Base-by-base conservation (phyloP, 2,329 filamentous ascomycete species). In the Microsporum audouinii region DNA sequence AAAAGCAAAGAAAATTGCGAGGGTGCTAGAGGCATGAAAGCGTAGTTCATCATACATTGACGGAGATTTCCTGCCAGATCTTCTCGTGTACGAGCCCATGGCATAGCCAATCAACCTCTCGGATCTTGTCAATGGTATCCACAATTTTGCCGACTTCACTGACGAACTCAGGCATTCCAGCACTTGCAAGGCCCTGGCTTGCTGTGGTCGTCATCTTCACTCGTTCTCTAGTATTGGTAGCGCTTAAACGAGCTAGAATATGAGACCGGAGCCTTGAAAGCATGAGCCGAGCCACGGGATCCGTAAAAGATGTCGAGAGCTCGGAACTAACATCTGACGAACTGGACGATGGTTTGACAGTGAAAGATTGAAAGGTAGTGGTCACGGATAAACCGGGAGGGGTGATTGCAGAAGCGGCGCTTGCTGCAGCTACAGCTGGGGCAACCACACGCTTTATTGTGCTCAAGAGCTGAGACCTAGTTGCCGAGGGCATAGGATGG, bases 91-190 rank as follows among this genome's bases (percentile, higher is more conserved):
- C 81, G 63, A 71, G 70, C 27, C 78, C 80, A 71, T 86, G 83
- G 47, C 77, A 77, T 65, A 78, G 78, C 72, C 82, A 79, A 68
- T 86, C 83, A 3, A 86, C 82, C 63, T 80, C 79, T 45, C 80
- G 77, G 3, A 86, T 74, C 65, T 79, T 79, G 64, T 80, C 77
- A 60, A 87, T 67, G 63, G 79, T 75, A 33, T 85, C 82, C 14
- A 84, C 83, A 55, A 86, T 75, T 47, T 80, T 78, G 1, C 81
- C 80, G 23, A 86, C 81, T 62, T 84, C 80, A 29, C 71, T 76
- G 7, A 84, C 79, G 66, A 86, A 85, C 65, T 87, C 84, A 0
- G 82, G 79, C 71, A 87, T 79, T 2, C 84, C 84, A 12, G 80
- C 81, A 1, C 78, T 77, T 4, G 83, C 82, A 47, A 87, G 73